Evolutionary conservation across 768 basidiomycete genomes (phyloP), one percentile per base, ranked within the genome.

Genomic region (Mycena vulgaris): DNA sequence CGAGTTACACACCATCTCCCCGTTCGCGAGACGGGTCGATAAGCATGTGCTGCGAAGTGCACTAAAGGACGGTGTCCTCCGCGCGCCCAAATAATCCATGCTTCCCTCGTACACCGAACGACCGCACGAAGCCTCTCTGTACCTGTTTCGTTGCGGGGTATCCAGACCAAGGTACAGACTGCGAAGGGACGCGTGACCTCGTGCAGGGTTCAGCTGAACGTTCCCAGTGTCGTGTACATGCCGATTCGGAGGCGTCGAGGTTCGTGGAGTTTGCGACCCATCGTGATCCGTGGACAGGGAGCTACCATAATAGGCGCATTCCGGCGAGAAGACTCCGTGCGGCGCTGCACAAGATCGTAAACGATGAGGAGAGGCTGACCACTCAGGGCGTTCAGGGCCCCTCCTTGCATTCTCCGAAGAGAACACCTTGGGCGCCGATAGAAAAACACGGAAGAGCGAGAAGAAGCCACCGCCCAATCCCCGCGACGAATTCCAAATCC

Each of bases 21-120:
- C 71, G 57, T 66, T 70, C 69, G 69, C 69, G 69, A 70, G 63
- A 60, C 69, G 72, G 72, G 28, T 70, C 51, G 62, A 25, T 16
- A 45, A 45, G 47, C 77, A 80, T 83, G 87, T 83, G 87, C 89
- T 85, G 87, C 89, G 87, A 90, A 90, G 88, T 89, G 87, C 83
- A 88, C 90, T 90, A 72, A 90, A 91, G 88, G 84, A 84, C 83
- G 77, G 75, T 72, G 66, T 63, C 39, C 35, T 73, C 73, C 71
- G 61, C 70, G 35, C 73, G 49, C 74, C 73, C 70, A 74, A 64
- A 57, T 51, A 57, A 55, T 63, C 70, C 68, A 72, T 70, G 68
- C 31, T 63, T 65, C 71, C 74, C 76, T 76, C 76, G 68, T 72
- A 60, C 67, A 55, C 72, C 72, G 65, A 62, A 66, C 63, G 49